Evolutionary conservation across 2,329 filamentous ascomycete genomes (phyloP).

Genomic region (Trichophyton simii): DNA sequence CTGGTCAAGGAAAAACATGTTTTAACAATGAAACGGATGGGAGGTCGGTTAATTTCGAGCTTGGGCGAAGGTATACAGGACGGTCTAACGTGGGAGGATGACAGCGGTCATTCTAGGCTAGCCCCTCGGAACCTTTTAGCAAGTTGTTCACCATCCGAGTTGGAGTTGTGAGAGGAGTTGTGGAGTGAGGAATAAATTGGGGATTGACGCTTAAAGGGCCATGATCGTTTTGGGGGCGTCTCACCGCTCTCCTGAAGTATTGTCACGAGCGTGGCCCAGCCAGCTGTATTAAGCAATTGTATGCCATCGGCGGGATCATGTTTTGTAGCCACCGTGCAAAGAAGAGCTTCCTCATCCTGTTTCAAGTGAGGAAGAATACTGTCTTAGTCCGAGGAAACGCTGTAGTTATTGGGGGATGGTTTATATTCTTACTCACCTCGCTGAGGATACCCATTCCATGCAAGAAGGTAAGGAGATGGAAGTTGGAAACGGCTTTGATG

Average conservation of each 20-base stretch:
- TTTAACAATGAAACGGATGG: not conserved
- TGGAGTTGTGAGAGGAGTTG: slow-evolving; percentile 22
- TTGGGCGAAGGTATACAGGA: slow-evolving; percentile 1
- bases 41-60: not conserved
- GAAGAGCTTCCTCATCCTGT: slow-evolving; percentile 77
- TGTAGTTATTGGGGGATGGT: not conserved
- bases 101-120: slow-evolving; percentile 37
- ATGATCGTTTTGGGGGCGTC: slow-evolving; percentile 65
- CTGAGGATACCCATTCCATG: slow-evolving; percentile 67
- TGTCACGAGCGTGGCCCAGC: slow-evolving; percentile 86
- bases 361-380: not conserved
- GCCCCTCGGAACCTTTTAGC: slow-evolving; percentile 54
- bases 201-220: slow-evolving; percentile 24
- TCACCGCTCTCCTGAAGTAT: slow-evolving; percentile 97
- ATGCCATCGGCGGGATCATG: slow-evolving; percentile 71
- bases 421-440: slow-evolving; percentile 50
- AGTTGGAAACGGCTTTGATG: slow-evolving; percentile 68
- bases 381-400: not conserved
- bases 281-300: slow-evolving; percentile 71
- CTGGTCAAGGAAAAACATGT: not conserved
- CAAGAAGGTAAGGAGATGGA: slow-evolving; percentile 84
- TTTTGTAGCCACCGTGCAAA: slow-evolving; percentile 71
- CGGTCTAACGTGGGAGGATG: slow-evolving; percentile 1
- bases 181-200: slow-evolving; percentile 20
- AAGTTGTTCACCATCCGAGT: slow-evolving; percentile 45